Evolutionary conservation across 805 yeast genomes (phyloP), one percentile per base, ranked within the genome.

Genomic region (Wickerhamiella slavikovae): DNA sequence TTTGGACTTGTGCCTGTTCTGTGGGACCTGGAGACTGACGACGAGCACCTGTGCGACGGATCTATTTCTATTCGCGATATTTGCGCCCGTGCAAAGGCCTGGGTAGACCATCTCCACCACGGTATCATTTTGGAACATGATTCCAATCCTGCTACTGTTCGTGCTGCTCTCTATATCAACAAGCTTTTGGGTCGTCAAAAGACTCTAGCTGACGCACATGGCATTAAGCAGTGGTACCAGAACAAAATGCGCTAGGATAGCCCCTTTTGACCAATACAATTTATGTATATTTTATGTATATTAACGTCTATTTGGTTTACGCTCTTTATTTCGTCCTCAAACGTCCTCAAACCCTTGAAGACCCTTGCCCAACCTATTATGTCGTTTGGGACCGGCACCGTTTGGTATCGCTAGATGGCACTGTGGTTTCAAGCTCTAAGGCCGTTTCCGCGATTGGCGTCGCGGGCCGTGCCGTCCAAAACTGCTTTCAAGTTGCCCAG

Each of bases 51-150:
- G 45, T 57, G 66, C 22, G 57, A 61, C 2, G 58, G 57, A 15
- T 59, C 64, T 14, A 62, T 64, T 38, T 59, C 68, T 1, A 68
- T 65, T 31, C 45, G 47, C 2, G 64, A 64, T 24, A 68, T 83
- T 22, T 53, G 62, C 25, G 45, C 46, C 3, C 80, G 74, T 22
- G 69, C 77, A 2, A 45, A 43, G 3, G 41, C 6, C 6, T 18
- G 21, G 21, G 9, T 7, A 18, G 10, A 10, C 6, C 10, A 18
- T 10, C 24, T 19, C 11, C 27, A 17, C 11, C 19, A 22, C 5
- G 96, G 94, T 0, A 47, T 85, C 26, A 71, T 85, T 20, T 62
- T 85, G 31, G 95, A 83, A 42, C 96, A 85, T 48, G 98, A 85
- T 51, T 74, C 73, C 4, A 55, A 69, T 17, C 45, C 51, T 7